phyloP scores from a whole-genome alignment of 306 rosid species.

The Quercus variabilis region DNA sequence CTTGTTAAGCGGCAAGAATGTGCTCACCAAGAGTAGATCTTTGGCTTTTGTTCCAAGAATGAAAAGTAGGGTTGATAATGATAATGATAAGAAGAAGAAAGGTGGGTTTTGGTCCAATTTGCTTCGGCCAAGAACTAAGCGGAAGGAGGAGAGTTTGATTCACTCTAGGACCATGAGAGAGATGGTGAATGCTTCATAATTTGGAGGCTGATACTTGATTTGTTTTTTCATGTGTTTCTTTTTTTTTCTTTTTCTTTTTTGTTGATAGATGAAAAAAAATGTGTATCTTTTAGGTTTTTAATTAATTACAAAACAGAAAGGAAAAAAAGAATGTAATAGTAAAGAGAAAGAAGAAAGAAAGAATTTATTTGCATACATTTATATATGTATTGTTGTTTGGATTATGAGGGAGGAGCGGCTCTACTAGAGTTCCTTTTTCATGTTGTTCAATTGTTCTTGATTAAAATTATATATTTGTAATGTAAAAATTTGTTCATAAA shows the following conservation, averaged over 20 bases:
- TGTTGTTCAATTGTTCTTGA: too few species aligned
- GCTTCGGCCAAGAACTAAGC: slow-evolving; percentile 47
- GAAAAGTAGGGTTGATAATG: background rate
- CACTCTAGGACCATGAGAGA: slow-evolving; percentile 41
- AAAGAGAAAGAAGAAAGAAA: background rate
- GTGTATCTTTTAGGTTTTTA: background rate
- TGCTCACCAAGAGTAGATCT: slow-evolving; percentile 52
- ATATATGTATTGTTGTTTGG: background rate
- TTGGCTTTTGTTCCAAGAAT: slow-evolving; percentile 37
- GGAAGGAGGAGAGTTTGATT: slow-evolving; percentile 24
- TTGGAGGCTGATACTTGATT: background rate
- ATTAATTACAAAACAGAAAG: background rate
- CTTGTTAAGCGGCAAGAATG: slow-evolving; percentile 24
- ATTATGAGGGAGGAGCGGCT: too few species aligned
- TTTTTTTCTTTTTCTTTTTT: too few species aligned
- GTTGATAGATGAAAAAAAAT: background rate
- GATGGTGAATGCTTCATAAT: background rate
- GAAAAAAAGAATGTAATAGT: background rate
- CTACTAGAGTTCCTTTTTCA: background rate
- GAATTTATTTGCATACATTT: background rate
- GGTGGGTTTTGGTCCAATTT: slow-evolving; percentile 64
- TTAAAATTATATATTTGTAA: too few species aligned
- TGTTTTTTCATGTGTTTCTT: background rate
- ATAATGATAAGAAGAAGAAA: slow-evolving; percentile 19
- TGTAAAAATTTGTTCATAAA: too few species aligned